phyloP scores from a whole-genome alignment of 306 rosid species.

The Corylus heterophylla region DNA sequence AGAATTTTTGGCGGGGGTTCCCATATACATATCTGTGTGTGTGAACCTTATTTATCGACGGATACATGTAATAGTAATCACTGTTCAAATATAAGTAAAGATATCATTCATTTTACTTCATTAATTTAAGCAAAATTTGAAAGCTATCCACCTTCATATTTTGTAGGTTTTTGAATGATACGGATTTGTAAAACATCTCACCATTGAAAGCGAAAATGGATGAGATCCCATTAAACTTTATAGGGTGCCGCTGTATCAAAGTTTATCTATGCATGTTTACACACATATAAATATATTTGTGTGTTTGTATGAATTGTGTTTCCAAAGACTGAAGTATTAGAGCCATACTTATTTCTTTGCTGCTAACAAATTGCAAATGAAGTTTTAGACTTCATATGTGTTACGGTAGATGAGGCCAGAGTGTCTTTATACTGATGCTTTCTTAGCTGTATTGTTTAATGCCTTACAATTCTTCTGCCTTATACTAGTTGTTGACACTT shows the following conservation, averaged over 20 bases:
- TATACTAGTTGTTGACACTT: constrained; percentile 18
- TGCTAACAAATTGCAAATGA: not conserved
- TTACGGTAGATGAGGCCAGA: constrained; percentile 4
- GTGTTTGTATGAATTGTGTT: not conserved
- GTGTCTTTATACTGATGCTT: not conserved
- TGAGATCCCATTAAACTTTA: not conserved
- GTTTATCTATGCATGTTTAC: not conserved
- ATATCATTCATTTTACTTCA: not conserved
- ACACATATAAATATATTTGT: not conserved
- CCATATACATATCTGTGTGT: too few relatives aligned
- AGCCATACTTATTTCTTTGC: not conserved
- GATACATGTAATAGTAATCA: not conserved
- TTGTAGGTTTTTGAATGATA: not conserved
- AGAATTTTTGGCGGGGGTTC: not conserved
- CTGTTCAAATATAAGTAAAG: not conserved
- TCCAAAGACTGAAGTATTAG: not conserved
- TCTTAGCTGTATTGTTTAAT: not conserved
- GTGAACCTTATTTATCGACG: not conserved
- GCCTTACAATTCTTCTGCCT: not conserved
- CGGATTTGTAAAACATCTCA: not conserved
- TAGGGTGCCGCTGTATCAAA: not conserved
- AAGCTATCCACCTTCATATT: not conserved
- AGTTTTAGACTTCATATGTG: not conserved
- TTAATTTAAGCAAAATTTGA: not conserved
- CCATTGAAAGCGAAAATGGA: not conserved